Percentiles rank a stretch among this genome's conserved stretches.
Evolutionary conservation across 2,329 filamentous ascomycete species (phyloP).

Genomic region (Diaporthe citri): DNA sequence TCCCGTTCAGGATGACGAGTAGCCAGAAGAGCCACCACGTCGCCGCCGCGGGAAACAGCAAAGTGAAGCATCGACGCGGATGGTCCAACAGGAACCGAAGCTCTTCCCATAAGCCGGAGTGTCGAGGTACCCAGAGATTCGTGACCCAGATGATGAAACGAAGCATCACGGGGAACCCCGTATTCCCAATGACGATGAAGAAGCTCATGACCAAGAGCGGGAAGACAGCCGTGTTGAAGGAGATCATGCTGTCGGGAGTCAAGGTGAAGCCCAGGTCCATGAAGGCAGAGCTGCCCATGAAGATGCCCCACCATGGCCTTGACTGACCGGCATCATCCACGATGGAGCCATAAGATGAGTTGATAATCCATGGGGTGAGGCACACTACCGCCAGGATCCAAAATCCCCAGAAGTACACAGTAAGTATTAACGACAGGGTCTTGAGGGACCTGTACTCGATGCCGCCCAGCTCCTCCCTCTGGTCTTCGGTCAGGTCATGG

Average conservation of each 20-base stretch:
- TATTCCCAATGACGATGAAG: constrained; percentile 94
- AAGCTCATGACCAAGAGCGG: constrained; percentile 84
- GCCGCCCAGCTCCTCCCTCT: constrained; percentile 93
- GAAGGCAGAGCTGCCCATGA: constrained; percentile 88
- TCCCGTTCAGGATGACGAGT: constrained; percentile 81
- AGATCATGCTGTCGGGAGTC: constrained; percentile 93
- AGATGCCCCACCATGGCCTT: constrained; percentile 91
- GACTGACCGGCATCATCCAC: constrained; percentile 73
- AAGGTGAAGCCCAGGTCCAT: constrained; percentile 96
- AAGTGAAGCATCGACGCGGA: constrained; percentile 93
- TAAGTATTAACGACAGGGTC: constrained; percentile 82
- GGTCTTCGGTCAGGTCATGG: constrained; percentile 83
- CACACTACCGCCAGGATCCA: constrained; percentile 81
- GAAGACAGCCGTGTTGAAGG: constrained; percentile 83
- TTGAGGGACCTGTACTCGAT: constrained; percentile 96
- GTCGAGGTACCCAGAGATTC: constrained; percentile 74
- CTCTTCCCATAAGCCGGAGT: constrained; percentile 86
- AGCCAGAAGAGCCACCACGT: constrained; percentile 98
- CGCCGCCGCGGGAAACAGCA: constrained; percentile 89
- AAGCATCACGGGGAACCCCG: constrained; percentile 94
- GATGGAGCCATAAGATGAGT: constrained; percentile 72
- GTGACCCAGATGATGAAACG: constrained; percentile 90
- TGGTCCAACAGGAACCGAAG: constrained; percentile 92
- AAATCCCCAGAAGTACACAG: constrained; percentile 86
- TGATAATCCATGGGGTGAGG: constrained; percentile 84